Base-by-base conservation (phyloP, 495 filamentous ascomycete genomes). In the Xylaria palmicola region DNA sequence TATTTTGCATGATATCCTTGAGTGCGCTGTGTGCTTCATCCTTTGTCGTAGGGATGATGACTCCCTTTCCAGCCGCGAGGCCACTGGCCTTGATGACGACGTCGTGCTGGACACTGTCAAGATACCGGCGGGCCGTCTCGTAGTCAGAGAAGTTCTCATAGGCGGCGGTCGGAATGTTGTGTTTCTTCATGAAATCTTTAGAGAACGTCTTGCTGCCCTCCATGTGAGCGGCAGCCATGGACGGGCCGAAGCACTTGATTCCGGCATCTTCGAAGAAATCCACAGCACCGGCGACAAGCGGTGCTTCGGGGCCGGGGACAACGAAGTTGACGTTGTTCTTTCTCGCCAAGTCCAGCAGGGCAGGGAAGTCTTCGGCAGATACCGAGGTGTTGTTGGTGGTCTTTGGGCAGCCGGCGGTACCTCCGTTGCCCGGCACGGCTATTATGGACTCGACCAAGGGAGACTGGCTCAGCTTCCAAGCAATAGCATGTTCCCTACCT, bases 151-250 rank as follows among this genome's bases (percentile, higher is more conserved):
- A 97, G 76, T 93, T 97, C 72, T 85, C 82, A 75, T 95, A 98
- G 27, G 79, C 82, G 6, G 95, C 94, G 1, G 94, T 98, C 39
- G 94, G 93, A 65, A 98, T 97, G 65, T 81, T 80, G 75, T 96
- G 86, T 62, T 86, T 85, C 73, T 90, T 85, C 95, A 98, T 98
- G 73, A 98, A 98, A 75, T 98, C 93, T 75, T 98, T 98, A 30
- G 91, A 90, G 76, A 95, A 98, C 13, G 93, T 89, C 80, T 98
- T 98, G 72, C 89, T 93, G 55, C 94, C 94, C 74, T 98, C 94
- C 88, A 98, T 89, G 54, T 83, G 83, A 29, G 95, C 93, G 39
- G 94, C 95, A 37, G 82, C 84, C 78, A 90, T 86, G 48, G 87
- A 88, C 2, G 94, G 94, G 13, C 94, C 94, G 66, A 96, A 98